Evolutionary conservation across 345 rosid species (phyloP), one percentile per base, ranked within the genome.

Genomic region (Eucalyptus tenuipes): DNA sequence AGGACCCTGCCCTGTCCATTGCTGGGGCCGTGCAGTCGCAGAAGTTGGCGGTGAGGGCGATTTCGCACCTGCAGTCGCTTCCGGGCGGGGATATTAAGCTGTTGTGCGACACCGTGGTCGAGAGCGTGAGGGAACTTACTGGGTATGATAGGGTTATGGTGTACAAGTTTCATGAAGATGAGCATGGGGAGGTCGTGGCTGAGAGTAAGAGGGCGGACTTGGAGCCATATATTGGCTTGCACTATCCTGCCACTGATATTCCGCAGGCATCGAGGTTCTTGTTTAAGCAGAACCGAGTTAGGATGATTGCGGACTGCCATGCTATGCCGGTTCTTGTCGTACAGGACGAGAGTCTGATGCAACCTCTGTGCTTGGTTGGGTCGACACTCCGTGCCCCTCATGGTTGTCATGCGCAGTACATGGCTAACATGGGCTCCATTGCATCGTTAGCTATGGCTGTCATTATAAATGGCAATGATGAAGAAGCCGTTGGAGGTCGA

Each of bases 11-110:
- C 31, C 91, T 97, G 88, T 98, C 99, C 0, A 96, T 98, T 68
- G 99, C 99, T 1, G 99, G 99, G 84, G 99, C 99, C 1, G 99
- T 97, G 24, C 99, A 98, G 90, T 97, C 99, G 6, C 99, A 98
- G 94, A 98, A 98, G 88, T 91, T 98, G 47, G 99, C 98, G 0
- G 98, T 98, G 57, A 96, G 99, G 10, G 99, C 99, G 0, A 98
- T 98, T 92, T 96, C 99, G 1, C 96, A 92, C 85, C 88, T 98
- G 88, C 99, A 98, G 88, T 94, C 99, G 7, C 97, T 98, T 9
- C 99, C 99, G 4, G 97, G 99, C 18, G 99, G 99, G 52, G 99
- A 98, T 87, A 93, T 98, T 80, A 95, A 94, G 92, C 92, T 97
- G 25, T 88, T 98, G 59, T 98, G 99, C 91, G 99, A 97, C 40